Conservation (phyloP, 495 filamentous ascomycete species). For the Penicillium paradoxum region DNA sequence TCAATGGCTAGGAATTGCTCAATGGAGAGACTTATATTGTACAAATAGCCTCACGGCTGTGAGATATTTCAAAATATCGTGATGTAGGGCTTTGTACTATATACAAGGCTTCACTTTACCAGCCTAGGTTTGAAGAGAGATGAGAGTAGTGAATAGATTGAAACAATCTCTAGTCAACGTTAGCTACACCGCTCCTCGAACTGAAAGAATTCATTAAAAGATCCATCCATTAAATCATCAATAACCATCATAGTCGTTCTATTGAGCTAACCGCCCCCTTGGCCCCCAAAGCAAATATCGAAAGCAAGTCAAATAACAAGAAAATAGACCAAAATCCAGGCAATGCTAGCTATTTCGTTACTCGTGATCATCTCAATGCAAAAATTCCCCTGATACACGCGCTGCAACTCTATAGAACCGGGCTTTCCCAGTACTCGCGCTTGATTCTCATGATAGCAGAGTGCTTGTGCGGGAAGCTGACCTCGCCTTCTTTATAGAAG, state of each 20-base stretch:
- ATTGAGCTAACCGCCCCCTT: not conserved
- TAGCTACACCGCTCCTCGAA: too few species aligned
- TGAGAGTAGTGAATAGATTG: too few species aligned
- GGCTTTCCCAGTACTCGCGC: constrained; percentile 78
- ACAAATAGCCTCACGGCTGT: too few species aligned
- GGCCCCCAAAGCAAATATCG: not conserved
- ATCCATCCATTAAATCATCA: not conserved
- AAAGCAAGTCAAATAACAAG: not conserved
- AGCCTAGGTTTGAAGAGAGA: too few species aligned
- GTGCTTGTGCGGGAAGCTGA: constrained; percentile 90
- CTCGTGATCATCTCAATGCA: constrained; percentile 6
- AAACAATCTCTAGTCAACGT: too few species aligned
- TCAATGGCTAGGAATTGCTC: too few species aligned
- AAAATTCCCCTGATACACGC: constrained; percentile 12
- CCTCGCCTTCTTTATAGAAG: constrained; percentile 83
- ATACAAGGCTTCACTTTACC: too few species aligned
- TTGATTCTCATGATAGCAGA: constrained; percentile 78
- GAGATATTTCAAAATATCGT: too few species aligned
- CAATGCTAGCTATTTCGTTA: constrained; percentile 9
- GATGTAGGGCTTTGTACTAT: too few species aligned
- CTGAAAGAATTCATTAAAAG: not conserved
- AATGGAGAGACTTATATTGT: too few species aligned
- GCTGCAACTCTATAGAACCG: constrained; percentile 49
- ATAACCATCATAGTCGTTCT: not conserved
- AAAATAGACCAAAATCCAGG: not conserved